Evolutionary conservation across 495 filamentous ascomycete species (phyloP).

Genomic region (Penicillium crystallinum): DNA sequence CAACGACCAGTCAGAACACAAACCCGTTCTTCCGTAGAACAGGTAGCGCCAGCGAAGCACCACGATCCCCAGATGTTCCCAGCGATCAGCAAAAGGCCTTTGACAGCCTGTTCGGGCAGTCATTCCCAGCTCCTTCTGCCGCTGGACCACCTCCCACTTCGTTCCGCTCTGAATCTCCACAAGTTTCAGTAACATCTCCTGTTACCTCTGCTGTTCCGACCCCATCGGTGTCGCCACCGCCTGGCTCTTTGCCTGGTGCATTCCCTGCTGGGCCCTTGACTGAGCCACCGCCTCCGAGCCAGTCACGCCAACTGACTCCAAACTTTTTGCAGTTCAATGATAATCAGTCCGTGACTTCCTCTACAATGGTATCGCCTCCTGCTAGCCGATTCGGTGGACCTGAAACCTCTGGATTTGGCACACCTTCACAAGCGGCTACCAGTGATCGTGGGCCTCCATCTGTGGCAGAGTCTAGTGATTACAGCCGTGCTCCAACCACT

Average conservation of each 20-base stretch:
- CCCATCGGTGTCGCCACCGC: slow-evolving; percentile 58
- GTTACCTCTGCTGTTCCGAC: slow-evolving; percentile 46
- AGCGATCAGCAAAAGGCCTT: slow-evolving; percentile 63
- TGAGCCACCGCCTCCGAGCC: slow-evolving; percentile 56
- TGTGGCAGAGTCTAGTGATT: slow-evolving; percentile 19
- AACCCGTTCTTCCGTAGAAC: slow-evolving; percentile 87
- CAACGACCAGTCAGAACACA: slow-evolving; percentile 68
- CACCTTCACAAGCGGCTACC: slow-evolving; percentile 48
- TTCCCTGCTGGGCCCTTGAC: slow-evolving; percentile 24
- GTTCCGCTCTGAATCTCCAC: slow-evolving; percentile 57
- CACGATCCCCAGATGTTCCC: slow-evolving; percentile 38
- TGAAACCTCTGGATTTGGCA: slow-evolving; percentile 52
- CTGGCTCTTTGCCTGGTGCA: slow-evolving; percentile 34
- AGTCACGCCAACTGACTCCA: slow-evolving; percentile 68
- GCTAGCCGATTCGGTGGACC: slow-evolving; percentile 59
- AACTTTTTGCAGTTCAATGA: slow-evolving; percentile 62
- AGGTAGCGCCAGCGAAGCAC: slow-evolving; percentile 57
- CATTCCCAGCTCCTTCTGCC: slow-evolving; percentile 50
- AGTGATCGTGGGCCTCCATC: slow-evolving; percentile 22
- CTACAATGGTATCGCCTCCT: slow-evolving; percentile 76
- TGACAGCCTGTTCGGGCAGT: slow-evolving; percentile 84
- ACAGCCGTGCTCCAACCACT: slow-evolving; percentile 17
- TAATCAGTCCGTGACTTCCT: slow-evolving; percentile 66
- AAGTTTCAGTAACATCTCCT: slow-evolving; percentile 31
- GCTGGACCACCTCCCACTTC: slow-evolving; percentile 53